Evolutionary conservation across 2,329 filamentous ascomycete genomes (phyloP).

Genomic region (Botrytis byssoidea): DNA sequence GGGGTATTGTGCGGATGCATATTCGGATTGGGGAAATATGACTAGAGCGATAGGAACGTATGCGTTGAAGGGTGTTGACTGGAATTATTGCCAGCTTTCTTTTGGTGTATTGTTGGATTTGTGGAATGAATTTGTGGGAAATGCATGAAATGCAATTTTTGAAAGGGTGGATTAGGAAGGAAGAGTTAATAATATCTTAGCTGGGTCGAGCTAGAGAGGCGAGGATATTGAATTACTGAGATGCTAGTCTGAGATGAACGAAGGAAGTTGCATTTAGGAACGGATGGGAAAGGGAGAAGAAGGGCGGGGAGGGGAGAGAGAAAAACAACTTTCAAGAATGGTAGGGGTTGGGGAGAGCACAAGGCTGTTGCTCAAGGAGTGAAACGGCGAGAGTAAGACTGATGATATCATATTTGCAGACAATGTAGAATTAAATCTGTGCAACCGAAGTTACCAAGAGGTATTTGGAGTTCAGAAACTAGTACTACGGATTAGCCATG

Average conservation of each 20-base stretch:
- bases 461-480: too few relatives aligned
- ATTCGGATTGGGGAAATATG: neutral
- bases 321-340: too few relatives aligned
- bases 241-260: neutral
- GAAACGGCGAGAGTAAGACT: too few relatives aligned
- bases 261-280: neutral
- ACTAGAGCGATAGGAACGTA: neutral
- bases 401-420: too few relatives aligned
- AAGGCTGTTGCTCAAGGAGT: too few relatives aligned
- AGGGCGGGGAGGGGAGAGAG: too few relatives aligned
- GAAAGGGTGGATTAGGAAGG: neutral
- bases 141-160: neutral
- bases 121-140: neutral
- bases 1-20: neutral
- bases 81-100: neutral
- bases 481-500: too few relatives aligned
- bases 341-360: too few relatives aligned
- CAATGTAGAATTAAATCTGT: too few relatives aligned
- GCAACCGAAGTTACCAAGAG: too few relatives aligned
- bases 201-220: neutral
- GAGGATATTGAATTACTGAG: rapidly evolving
- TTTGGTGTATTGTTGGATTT: neutral
- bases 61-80: neutral
- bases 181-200: neutral
- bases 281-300: neutral